Evolutionary conservation across 257 asterid genomes (phyloP), one percentile per base, ranked within the genome.

Genomic region (Prunella vulgaris): DNA sequence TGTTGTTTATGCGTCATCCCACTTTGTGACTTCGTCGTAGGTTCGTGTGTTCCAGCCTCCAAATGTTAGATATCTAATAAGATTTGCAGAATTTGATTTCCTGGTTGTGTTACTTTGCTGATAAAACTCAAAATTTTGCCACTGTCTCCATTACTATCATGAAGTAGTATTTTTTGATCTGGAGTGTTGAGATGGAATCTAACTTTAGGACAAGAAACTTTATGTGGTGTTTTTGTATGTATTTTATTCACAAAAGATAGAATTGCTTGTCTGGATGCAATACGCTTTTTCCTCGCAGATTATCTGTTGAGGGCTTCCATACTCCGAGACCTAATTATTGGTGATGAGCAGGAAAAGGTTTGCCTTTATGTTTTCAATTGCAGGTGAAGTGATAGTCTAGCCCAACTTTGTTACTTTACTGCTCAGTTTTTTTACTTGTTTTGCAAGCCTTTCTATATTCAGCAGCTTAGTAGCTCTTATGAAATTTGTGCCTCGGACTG

Each of bases 251-350:
- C 60, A 62, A 68, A 53, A 67, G 69, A 58, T 72, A 56, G 76
- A 37, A 62, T 74, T 37, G 74, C 68, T 71, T 80, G 74, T 70
- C 73, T 37, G 76, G 8, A 69, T 54, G 75, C 80, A 70, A 48
- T 56, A 54, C 70, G 70, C 64, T 40, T 75, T 63, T 48, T 15
- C 52, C 54, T 61, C 68, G 13, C 35, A 52, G 69, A 64, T 65
- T 77, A 70, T 68, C 64, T 68, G 18, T 52, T 69, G 75, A 42
- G 63, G 67, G 28, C 21, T 20, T 60, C 66, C 22, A 70, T 52
- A 66, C 61, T 66, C 75, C 64, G n/a, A 54, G 49, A 49, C 10
- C 57, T 69, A 67, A 78, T 72, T 58, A 82, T 76, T 78, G 79
- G 77, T 51, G 20, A 30, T 74, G 67, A 22, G 60, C 67, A 67